Evolutionary conservation across 164 flowering plant genomes (phyloP).

Genomic region (Aristolochia californica): DNA sequence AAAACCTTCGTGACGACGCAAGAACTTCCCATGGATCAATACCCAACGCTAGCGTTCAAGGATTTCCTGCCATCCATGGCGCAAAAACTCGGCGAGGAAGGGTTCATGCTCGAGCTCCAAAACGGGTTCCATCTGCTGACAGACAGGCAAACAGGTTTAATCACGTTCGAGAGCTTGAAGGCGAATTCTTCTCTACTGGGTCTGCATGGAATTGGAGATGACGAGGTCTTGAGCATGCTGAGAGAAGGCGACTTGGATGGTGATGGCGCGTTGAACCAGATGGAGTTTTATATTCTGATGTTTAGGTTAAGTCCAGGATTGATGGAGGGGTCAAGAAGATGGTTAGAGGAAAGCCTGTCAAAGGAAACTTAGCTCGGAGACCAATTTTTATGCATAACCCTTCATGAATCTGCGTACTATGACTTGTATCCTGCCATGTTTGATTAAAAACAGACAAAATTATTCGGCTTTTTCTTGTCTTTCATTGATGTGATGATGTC

Average conservation of each 20-base stretch:
- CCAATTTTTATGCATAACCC: not conserved
- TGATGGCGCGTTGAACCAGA: constrained; percentile 41
- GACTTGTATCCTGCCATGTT: no score
- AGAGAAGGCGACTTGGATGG: constrained; percentile 49
- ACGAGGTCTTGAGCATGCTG: constrained; percentile 40
- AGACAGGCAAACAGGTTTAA: constrained; percentile 35
- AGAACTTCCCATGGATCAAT: not conserved
- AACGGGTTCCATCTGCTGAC: constrained; percentile 37
- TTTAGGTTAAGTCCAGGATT: constrained; percentile 49
- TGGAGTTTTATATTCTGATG: constrained; percentile 55
- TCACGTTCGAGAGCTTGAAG: constrained; percentile 35
- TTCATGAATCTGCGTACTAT: no score
- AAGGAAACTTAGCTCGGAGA: no score
- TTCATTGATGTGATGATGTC: no score
- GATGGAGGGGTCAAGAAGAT: constrained; percentile 16
- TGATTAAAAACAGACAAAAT: no score
- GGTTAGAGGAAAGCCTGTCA: not conserved
- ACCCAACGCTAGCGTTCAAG: not conserved
- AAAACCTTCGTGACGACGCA: not conserved
- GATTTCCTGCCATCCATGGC: constrained; percentile 52
- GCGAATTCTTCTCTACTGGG: constrained; percentile 29
- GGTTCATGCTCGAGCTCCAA: constrained; percentile 37
- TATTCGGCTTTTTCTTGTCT: no score
- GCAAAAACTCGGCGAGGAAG: constrained; percentile 34
- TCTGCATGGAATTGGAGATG: constrained; percentile 31